Base-by-base conservation (phyloP, 768 basidiomycete species). In the Lactarius pseudohatsudake region DNA sequence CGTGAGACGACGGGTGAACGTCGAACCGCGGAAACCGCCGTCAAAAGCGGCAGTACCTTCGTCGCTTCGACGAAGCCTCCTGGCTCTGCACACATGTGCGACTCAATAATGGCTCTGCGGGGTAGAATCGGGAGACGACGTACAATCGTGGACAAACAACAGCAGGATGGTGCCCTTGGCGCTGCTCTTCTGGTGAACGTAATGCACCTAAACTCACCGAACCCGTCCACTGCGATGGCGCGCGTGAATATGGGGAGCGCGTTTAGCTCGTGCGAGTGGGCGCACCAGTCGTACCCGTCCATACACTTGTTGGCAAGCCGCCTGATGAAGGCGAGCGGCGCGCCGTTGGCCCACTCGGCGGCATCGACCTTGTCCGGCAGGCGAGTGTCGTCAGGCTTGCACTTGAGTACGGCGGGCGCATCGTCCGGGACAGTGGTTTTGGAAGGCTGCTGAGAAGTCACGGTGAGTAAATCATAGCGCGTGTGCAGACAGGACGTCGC, bases 291-390 rank as follows among this genome's bases (percentile, higher is more conserved):
- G 26, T 26, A 26, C 26, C 26, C 26, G 26, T 26, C 26, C 26
- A 6, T 47, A 47, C 47, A 47, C 3, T n/a, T 47, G n/a, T n/a
- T 13, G 4, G 9, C 47, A 10, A 47, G 47, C 43, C 68, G 67
- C 34, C 65, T 47, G 16, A 76, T 62, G 54, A 74, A 74, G 0
- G 57, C 65, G 28, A 73, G 59, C 8, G 68, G 69, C 26, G 71
- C 77, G 3, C 86, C 86, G 63, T 86, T 86, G 26, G 77, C 79
- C 78, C 81, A 79, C 0, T 75, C 80, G 0, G 80, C 81, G 28
- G 79, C 77, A 8, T 85, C 78, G 4, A 88, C 77, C 64, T 87
- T 85, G 81, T 69, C 84, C 0, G 87, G 87, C n/a, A 87, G 78
- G 1, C 73, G 75, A 0, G 80, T 72, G 16, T 84, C 76, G 0